A percentile compares a stretch with the other conserved stretches of the same genome.
phyloP scores from a whole-genome alignment of 148 eudicot species.

The Rhododendron griersonianum region DNA sequence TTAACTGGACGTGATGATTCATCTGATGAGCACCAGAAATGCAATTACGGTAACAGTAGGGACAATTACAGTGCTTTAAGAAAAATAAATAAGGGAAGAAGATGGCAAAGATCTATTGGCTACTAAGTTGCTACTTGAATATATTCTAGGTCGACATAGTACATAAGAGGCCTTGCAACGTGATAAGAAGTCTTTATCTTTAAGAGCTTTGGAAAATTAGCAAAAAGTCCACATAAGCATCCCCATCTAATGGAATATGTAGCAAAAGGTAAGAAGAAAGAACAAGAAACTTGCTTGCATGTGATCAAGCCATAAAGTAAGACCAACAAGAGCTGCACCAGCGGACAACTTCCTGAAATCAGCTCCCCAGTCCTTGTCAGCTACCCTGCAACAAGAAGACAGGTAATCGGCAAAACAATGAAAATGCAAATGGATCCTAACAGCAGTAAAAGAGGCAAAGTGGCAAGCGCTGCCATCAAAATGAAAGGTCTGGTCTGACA shows the following conservation, averaged over 20 bases:
- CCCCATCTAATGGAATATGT: not conserved
- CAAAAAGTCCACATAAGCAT: not conserved
- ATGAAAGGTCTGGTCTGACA: not conserved
- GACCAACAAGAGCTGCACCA: slow-evolving; percentile 98
- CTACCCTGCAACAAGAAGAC: slow-evolving; percentile 58
- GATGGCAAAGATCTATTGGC: not conserved
- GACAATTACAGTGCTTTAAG: not conserved
- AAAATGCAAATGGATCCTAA: not conserved
- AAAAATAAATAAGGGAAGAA: not conserved
- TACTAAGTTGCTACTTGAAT: not conserved
- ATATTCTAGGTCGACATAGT: not conserved
- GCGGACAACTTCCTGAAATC: slow-evolving; percentile 95
- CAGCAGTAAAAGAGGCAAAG: slow-evolving; percentile 1
- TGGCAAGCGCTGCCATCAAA: not conserved
- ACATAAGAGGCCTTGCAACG: not conserved
- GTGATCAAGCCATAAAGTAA: slow-evolving; percentile 96
- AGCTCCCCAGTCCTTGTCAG: slow-evolving; percentile 98
- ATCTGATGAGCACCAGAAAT: not conserved
- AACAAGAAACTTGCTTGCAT: slow-evolving; percentile 71
- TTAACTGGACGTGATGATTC: not conserved
- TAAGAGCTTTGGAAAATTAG: not conserved
- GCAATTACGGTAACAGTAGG: not conserved
- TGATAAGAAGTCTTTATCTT: not conserved
- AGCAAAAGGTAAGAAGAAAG: not conserved
- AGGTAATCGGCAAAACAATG: not conserved